These are phyloP conservation scores for Candida buenavistaensis DNA, from an alignment of 1,139 yeast species.

Conservation along the genomic window DNA sequence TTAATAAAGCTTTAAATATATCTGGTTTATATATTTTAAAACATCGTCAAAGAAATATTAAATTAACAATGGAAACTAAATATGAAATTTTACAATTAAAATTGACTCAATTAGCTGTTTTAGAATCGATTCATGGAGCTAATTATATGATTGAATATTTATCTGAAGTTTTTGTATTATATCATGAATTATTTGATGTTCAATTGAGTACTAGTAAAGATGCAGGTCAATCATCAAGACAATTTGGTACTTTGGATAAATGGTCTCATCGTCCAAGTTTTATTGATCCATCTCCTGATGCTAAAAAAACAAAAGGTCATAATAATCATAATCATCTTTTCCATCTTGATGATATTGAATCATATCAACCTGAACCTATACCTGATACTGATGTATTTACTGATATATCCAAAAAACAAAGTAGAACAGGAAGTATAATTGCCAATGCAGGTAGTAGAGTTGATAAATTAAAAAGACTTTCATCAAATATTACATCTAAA, in stretches of 20 bases:
- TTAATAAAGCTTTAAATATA: conserved; percentile 44
- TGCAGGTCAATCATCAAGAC: conserved; percentile 14
- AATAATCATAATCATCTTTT: too few species aligned
- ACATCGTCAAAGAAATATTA: conserved; percentile 28
- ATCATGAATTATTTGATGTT: conserved; percentile 52
- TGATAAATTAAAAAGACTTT: conserved; percentile 14
- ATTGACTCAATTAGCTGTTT: conserved; percentile 70
- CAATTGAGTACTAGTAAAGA: conserved; percentile 17
- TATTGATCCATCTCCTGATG: conserved; percentile 30
- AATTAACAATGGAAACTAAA: conserved; percentile 40
- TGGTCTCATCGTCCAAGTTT: conserved; percentile 54
- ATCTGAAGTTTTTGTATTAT: conserved; percentile 65
- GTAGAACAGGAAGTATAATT: background rate
- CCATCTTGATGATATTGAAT: too few species aligned
- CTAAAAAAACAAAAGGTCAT: too few species aligned
- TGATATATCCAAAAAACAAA: background rate
- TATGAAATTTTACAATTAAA: conserved; percentile 68
- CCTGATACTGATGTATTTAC: background rate
- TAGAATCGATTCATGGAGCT: conserved; percentile 64
- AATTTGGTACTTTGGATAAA: conserved; percentile 17
- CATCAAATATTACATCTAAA: conserved; percentile 11
- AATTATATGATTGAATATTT: conserved; percentile 63
- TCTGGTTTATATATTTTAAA: conserved; percentile 41
- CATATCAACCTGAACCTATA: background rate
- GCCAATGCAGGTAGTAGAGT: conserved; percentile 7